Base-by-base conservation (phyloP, 495 filamentous ascomycete genomes). In the Aspergillus leporis region DNA sequence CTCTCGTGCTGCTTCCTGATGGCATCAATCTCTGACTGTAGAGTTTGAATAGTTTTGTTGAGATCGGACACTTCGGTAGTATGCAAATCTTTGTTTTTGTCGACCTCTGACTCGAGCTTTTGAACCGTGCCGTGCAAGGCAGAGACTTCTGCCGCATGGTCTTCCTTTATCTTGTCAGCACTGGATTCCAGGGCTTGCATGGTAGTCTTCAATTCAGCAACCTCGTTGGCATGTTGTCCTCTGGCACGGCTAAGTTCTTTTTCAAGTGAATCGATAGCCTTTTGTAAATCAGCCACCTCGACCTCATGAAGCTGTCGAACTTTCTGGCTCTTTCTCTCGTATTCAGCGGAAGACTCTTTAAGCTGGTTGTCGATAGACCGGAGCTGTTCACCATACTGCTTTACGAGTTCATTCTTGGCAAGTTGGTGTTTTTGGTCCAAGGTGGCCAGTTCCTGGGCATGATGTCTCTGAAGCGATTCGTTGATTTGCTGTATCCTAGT, bases 391-490 rank as follows among this genome's bases (percentile, higher is more conserved):
- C 73, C 80, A 74, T 75, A 77, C 55, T 78, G 72, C 61, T 71
- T 74, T 13, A 79, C 66, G 14, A 79, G 60, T 48, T 81, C 79
- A 18, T 77, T 75, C 54, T 78, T 76, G 10, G 68, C 61, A 31
- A 64, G 63, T 22, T 73, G 72, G 51, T 83, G 70, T 59, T 83
- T 75, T 47, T 81, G 78, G 57, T 81, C 72, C 47, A 80, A 55
- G 28, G 71, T 73, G 14, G 77, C 70, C 47, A 80, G 52, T 34
- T 88, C 86, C 22, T 77, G 74, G 49, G 90, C 88, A 66, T 94
- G 88, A 43, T 83, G 78, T 52, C 80, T 79, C 62, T 91, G 91
- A 14, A 93, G 78, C 9, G 82, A 81, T 50, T 93, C 88, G 58
- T 88, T 88, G 53, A 86, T 84, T 25, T 82, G 83, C 61, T 86